phyloP scores from a whole-genome alignment of 2,329 filamentous ascomycete species.

The Ophiocordyceps robertsii region DNA sequence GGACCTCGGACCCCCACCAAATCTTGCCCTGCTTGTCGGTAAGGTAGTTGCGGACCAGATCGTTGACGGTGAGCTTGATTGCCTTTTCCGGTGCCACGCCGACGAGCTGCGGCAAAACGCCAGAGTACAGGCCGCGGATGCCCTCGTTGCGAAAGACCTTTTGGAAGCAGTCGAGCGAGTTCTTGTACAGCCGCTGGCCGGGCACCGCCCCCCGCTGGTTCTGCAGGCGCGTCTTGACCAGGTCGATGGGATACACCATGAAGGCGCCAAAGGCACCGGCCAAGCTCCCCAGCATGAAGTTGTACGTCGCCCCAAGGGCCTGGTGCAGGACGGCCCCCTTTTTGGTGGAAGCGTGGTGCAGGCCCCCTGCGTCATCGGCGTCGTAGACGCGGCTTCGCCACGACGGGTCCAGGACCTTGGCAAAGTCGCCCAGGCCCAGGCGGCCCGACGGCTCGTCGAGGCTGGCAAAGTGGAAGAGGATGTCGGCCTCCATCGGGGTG shows the following conservation, averaged over 20 bases:
- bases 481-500: constrained; percentile 97
- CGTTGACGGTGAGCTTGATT: constrained; percentile 98
- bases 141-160: constrained; percentile 94
- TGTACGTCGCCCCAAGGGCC: constrained; percentile 60
- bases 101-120: constrained; percentile 86
- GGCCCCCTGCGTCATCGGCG: constrained; percentile 26
- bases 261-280: constrained; percentile 97
- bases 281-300: constrained; percentile 78
- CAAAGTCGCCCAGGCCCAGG: constrained; percentile 71
- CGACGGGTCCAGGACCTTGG: constrained; percentile 86
- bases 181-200: constrained; percentile 86
- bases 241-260: constrained; percentile 98
- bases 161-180: constrained; percentile 86
- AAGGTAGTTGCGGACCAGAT: constrained; percentile 67
- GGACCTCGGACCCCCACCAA: constrained; percentile 54
- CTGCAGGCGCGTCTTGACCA: constrained; percentile 97
- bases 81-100: constrained; percentile 99
- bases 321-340: constrained; percentile 38
- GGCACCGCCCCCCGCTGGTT: constrained; percentile 79
- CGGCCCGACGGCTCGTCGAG: constrained; percentile 80
- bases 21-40: constrained; percentile 69
- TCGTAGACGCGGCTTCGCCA: constrained; percentile 58
- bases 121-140: constrained; percentile 79
- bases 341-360: constrained; percentile 21
- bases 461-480: constrained; percentile 95